Base-by-base conservation (phyloP, 331 rosid genomes). In the Malus hybrid region DNA sequence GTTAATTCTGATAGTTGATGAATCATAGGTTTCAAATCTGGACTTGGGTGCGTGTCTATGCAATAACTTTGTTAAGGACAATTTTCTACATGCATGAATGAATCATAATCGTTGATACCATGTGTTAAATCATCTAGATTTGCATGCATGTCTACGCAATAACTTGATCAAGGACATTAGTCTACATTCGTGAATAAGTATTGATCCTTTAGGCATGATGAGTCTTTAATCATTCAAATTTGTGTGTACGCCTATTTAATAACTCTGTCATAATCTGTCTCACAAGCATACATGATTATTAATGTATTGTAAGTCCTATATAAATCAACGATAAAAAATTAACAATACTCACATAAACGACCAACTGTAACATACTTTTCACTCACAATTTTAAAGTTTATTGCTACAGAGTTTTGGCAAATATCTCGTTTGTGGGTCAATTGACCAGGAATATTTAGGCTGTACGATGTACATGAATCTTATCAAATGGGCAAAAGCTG, bases 281-380 rank as follows among this genome's bases (percentile, higher is more conserved):
- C 0, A 2, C 22, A 19, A 3, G 9, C 2, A 6, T 7, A 4
- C 24, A 55, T 15, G 22, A 55, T 55, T 18, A 0, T 16, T 20
- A 1, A 57, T 22, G 3, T 57, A 57, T 57, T 57, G 3, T 20
- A 11, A 57, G 7, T 5, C 5, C 0, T 5, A 13, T 8, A 28
- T 6, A 5, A 2, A 10, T 61, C 19, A 24, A 24, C 5, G 0
- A 61, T 61, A 0, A 13, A 61, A 14, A 61, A 0, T 61, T 0
- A 0, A 10, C 1, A 2, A 59, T 59, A 1, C 2, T 7, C 1
- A 0, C 11, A 0, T 7, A 20, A 2, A 12, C 7, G 5, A 22
- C 3, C 10, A 59, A 4, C 6, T 1, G 0, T 59, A 59, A 0
- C 29, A 4, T 57, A 9, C 1, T 9, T 9, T 7, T 52, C n/a